Percentiles rank a stretch among this genome's conserved stretches.
These are phyloP conservation scores for Cyphellophora europaea DNA, from an alignment of 2,329 filamentous ascomycete species.

Conservation along the genomic window DNA sequence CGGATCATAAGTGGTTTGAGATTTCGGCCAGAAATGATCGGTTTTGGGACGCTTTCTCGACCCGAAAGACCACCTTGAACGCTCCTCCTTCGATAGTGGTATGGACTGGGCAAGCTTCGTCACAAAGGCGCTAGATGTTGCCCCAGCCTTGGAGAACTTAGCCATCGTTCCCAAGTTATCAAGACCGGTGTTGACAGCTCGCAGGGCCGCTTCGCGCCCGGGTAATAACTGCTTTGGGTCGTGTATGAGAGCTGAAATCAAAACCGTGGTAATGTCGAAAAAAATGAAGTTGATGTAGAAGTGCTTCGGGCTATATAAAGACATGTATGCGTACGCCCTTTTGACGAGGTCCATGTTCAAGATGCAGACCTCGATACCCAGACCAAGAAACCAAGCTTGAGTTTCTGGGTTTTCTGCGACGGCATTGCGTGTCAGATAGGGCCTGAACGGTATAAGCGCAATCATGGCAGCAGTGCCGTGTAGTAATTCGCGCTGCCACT, in stretches of 20 bases:
- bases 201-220: constrained; percentile 31
- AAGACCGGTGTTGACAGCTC: constrained; percentile 29
- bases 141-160: constrained; percentile 17
- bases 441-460: constrained; percentile 37
- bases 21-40: background rate
- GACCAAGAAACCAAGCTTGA: constrained; percentile 31
- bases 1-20: background rate
- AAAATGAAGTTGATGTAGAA: constrained; percentile 40
- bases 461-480: constrained; percentile 37
- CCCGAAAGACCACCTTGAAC: background rate
- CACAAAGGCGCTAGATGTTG: constrained; percentile 19
- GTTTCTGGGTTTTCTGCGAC: constrained; percentile 13
- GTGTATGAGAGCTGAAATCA: constrained; percentile 44
- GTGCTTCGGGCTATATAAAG: constrained; percentile 39
- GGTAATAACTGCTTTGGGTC: constrained; percentile 34
- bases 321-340: constrained; percentile 31
- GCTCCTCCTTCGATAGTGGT: constrained; percentile 6
- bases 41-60: no score
- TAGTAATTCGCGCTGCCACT: constrained; percentile 38
- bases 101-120: constrained; percentile 16
- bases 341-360: constrained; percentile 33
- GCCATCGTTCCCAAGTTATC: constrained; percentile 23
- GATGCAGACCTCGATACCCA: constrained; percentile 36
- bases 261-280: constrained; percentile 42
- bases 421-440: constrained; percentile 33